Evolutionary conservation across 1,284 basidiomycete species (phyloP).

Genomic region (Erythrobasidium hasegawianum): DNA sequence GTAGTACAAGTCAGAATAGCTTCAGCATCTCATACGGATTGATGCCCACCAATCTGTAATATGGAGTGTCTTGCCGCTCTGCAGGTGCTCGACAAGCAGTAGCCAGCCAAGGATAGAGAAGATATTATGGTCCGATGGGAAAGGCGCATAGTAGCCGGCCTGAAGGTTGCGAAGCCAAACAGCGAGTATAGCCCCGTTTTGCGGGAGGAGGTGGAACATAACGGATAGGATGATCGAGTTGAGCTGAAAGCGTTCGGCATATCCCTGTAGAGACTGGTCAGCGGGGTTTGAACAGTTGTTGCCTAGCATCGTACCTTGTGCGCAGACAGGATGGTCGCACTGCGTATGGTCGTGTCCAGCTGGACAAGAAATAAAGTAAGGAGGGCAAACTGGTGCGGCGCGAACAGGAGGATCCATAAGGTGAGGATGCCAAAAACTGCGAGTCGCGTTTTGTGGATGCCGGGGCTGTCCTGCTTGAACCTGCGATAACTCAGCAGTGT

Average conservation of each 20-base stretch:
- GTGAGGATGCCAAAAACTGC: conserved; percentile 62
- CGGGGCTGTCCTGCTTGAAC: not conserved
- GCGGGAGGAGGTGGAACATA: conserved; percentile 78
- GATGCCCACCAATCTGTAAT: too few relatives aligned
- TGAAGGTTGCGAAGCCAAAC: conserved; percentile 79
- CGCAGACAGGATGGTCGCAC: conserved; percentile 34
- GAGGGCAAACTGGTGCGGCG: conserved; percentile 88
- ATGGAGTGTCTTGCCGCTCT: not conserved
- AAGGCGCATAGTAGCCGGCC: conserved; percentile 48
- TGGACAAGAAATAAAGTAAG: conserved; percentile 75
- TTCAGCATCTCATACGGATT: too few relatives aligned
- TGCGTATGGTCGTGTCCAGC: conserved; percentile 51
- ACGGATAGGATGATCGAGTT: conserved; percentile 60
- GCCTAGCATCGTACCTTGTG: too few relatives aligned
- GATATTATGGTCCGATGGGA: conserved; percentile 49
- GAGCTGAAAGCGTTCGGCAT: not conserved
- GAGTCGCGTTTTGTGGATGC: conserved; percentile 43
- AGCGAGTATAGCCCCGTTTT: conserved; percentile 70
- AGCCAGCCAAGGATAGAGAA: conserved; percentile 46
- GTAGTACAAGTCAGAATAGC: too few relatives aligned
- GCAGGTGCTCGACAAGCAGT: conserved; percentile 42
- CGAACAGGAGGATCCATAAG: conserved; percentile 62
- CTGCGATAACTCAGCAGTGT: not conserved
- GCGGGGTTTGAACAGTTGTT: too few relatives aligned
- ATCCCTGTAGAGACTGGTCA: not conserved